Conservation (phyloP, 208 protist genomes). For the Lotmaria passim region DNA sequence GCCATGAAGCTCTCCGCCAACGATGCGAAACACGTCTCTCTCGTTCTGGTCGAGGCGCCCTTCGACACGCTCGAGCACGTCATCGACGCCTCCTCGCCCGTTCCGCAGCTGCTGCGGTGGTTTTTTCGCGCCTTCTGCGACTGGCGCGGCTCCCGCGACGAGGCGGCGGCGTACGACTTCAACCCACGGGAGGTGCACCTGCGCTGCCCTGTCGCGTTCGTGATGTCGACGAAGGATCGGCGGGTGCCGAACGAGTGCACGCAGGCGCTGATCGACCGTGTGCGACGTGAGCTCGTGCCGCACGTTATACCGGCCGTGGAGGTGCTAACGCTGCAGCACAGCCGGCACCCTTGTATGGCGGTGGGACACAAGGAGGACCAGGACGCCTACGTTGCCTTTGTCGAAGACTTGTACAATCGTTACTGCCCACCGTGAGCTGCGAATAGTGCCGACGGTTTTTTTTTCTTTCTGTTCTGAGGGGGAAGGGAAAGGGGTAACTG, state of each 20-base stretch:
- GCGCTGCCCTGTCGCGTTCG: constrained; percentile 83
- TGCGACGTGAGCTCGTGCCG: constrained; percentile 63
- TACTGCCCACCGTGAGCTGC: constrained; percentile 52
- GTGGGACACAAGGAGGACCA: constrained; percentile 79
- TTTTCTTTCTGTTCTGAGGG: neutral
- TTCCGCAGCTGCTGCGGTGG: constrained; percentile 70
- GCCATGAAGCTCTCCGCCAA: constrained; percentile 72
- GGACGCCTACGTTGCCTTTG: constrained; percentile 82
- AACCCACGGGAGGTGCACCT: constrained; percentile 56
- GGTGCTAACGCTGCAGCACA: constrained; percentile 78
- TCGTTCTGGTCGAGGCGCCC: constrained; percentile 83
- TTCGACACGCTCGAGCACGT: constrained; percentile 87
- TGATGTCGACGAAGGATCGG: constrained; percentile 70
- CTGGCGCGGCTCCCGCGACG: constrained; percentile 50
- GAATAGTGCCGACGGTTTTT: neutral
- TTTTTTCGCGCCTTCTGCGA: constrained; percentile 77
- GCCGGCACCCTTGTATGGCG: constrained; percentile 77
- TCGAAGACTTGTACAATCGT: constrained; percentile 74
- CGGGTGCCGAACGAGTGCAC: constrained; percentile 80
- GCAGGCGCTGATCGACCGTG: constrained; percentile 63
- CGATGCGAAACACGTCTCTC: constrained; percentile 75
- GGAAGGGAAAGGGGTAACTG: neutral
- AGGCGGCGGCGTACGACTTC: constrained; percentile 61
- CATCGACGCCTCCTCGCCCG: constrained; percentile 57
- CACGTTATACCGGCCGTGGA: constrained; percentile 78